phyloP scores from a whole-genome alignment of 1,139 yeast genomes.

The Yamadazyma triangularis region DNA sequence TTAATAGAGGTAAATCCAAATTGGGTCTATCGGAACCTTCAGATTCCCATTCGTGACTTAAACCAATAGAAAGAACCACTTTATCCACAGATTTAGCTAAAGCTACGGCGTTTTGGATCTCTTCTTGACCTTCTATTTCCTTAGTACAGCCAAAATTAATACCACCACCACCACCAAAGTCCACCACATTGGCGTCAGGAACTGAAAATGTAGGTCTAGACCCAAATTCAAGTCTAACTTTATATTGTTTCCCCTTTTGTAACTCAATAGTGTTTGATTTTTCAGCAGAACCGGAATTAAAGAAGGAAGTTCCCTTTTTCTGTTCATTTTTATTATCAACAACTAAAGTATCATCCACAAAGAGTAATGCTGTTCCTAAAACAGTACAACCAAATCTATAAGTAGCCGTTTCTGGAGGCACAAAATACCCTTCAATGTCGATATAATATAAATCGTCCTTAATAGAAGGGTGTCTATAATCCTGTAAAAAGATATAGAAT shows the following conservation, averaged over 20 bases:
- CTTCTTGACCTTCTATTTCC: constrained; percentile 17
- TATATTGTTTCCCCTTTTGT: constrained; percentile 38
- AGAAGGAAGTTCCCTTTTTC: constrained; percentile 41
- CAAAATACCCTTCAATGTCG: constrained; percentile 40
- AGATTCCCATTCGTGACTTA: constrained; percentile 31
- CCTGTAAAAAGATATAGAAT: constrained; percentile 41
- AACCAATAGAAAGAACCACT: constrained; percentile 40
- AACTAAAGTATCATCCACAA: constrained; percentile 45
- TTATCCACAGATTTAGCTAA: constrained; percentile 29
- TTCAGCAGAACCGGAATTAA: constrained; percentile 46
- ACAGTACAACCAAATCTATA: constrained; percentile 50
- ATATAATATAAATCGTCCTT: constrained; percentile 26
- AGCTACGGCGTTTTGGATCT: constrained; percentile 19
- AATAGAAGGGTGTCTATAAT: constrained; percentile 32
- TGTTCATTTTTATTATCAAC: constrained; percentile 56
- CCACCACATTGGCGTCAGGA: constrained; percentile 11
- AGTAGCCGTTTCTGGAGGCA: constrained; percentile 42
- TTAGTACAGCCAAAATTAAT: constrained; percentile 23
- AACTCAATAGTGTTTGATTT: constrained; percentile 32
- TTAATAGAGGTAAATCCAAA: constrained; percentile 41
- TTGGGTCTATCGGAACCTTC: constrained; percentile 30
- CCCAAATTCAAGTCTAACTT: constrained; percentile 47
- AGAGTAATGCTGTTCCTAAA: constrained; percentile 51
- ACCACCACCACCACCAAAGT: constrained; percentile 26
- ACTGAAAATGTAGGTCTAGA: constrained; percentile 42